Base-by-base conservation (phyloP, 1,284 basidiomycete genomes). In the Fistulinella cinereoalba region DNA sequence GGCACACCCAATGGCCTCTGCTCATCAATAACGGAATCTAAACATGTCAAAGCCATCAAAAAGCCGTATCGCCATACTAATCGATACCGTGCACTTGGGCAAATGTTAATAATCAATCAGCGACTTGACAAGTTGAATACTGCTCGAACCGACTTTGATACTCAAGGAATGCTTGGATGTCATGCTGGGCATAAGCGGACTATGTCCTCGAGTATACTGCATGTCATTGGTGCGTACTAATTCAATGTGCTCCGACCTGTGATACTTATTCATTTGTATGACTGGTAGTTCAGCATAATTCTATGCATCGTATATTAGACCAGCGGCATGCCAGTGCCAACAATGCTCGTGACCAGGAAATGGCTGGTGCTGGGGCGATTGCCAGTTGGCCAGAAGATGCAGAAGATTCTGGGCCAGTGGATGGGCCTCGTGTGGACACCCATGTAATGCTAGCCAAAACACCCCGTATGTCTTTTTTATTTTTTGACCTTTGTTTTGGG, bases 21-120 rank as follows among this genome's bases (percentile, higher is more conserved):
- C 21, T 47, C 46, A 1, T 44, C 24, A 3, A 47, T 37, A 7
- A 48, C 16, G 2, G 47, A 44, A 33, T 39, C 15, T 2, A 44
- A 48, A 12, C 37, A 48, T 22, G 39, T 48, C 22, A 48, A 38
- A 2, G 38, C 47, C 1, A 6, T 48, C 11, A 48, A 48, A 31
- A 19, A 48, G 12, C 38, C 38, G 0, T 44, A 37, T 15, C 8
- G 12, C 1, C 6, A 13, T 8, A 44, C 38, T 3, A 48, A 37
- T 13, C 11, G 11, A 3, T n/a, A 36, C 11, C 4, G 37, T 22
- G 3, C 47, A 16, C 39, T 49, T 3, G 15, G 38, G 1, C 47
- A 49, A 33, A 49, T 49, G 19, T n/a, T 49, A 0, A 15, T 46
- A 2, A 46, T 12, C 18, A 49, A 49, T 19, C 43, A 49, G 9